Base-by-base conservation (phyloP, 441 rosid genomes). In the Arabidopsis lyrata region DNA sequence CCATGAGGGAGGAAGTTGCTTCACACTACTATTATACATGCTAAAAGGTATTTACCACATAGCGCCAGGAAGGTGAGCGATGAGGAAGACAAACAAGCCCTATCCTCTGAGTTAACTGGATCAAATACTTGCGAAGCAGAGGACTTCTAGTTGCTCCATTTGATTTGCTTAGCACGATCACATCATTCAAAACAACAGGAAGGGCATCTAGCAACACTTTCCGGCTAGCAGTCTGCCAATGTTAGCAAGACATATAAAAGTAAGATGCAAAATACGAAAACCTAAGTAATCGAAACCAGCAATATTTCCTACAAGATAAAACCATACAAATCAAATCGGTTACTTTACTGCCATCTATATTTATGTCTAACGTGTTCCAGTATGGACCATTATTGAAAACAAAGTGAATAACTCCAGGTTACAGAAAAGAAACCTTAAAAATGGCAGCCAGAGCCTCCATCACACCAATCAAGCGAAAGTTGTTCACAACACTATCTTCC, bases 361-460 rank as follows among this genome's bases (percentile, higher is more conserved):
- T 5, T 6, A 9, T 29, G 54, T 39, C 61, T 36, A n/a, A 3
- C 49, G 50, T 63, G 31, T 55, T 57, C 4, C 27, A 29, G 60
- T 48, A 31, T 66, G 53, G 34, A 59, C 10, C 54, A 3, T 9
- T 58, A 50, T 10, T 20, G 13, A 20, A 20, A 50, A 20, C 49
- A 50, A 20, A 20, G 31, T 20, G 14, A 41, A 38, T 50, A 62
- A 73, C 47, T 63, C 39, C 10, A 68, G 38, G 50, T 66, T 41
- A 48, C 31, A 41, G 3, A 35, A 38, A 15, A 71, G 53, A 63
- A 75, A 92, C 98, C 98, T 93, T 91, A 69, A 91, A 93, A 79
- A 90, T 86, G 74, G 95, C 85, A 81, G 96, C 93, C 77, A 94
- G 78, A 42, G 97, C 95, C 81, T 91, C 96, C 78, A 88, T 82